Evolutionary conservation across 225 moss, liverwort and hornwort species (phyloP).

Genomic region (Antitrichia curtipendula): DNA sequence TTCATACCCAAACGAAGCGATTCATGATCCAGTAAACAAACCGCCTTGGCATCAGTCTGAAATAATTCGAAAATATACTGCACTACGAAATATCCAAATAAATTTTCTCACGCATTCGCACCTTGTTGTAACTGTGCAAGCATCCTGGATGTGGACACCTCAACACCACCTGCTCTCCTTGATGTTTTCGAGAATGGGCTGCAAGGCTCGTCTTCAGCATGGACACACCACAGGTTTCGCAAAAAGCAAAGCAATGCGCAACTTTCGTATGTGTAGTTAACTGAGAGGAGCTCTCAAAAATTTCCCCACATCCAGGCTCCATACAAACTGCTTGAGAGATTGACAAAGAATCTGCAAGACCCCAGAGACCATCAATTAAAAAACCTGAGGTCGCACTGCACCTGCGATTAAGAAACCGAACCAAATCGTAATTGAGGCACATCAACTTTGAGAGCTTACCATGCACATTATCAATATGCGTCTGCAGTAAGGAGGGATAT

Average conservation of each 20-base stretch:
- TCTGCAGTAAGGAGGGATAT: conserved; percentile 34
- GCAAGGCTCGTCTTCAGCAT: conserved; percentile 11
- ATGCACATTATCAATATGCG: conserved; percentile 40
- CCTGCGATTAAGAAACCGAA: not conserved
- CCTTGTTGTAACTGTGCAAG: conserved; percentile 22
- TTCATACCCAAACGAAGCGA: not conserved
- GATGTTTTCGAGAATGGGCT: conserved; percentile 3
- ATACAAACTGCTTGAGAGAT: not conserved
- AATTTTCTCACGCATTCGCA: not conserved
- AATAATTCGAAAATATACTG: not conserved
- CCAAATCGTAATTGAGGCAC: not conserved
- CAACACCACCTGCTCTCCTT: not conserved
- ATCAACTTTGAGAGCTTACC: conserved; percentile 4
- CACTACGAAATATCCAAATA: not conserved
- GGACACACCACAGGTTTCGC: conserved; percentile 24
- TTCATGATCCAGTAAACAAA: not conserved
- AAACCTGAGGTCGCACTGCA: too few relatives aligned
- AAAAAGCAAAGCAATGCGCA: conserved; percentile 6
- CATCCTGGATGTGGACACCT: conserved; percentile 19
- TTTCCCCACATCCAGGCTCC: conserved; percentile 21
- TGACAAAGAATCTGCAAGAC: not conserved
- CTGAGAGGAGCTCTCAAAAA: not conserved
- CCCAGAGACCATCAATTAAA: not conserved
- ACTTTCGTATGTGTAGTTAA: not conserved
- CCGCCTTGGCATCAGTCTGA: not conserved